A percentile compares a stretch with the other conserved stretches of the same genome.
These are phyloP conservation scores for Hura crepitans DNA, from an alignment of 441 rosid genomes.

Conservation along the genomic window DNA sequence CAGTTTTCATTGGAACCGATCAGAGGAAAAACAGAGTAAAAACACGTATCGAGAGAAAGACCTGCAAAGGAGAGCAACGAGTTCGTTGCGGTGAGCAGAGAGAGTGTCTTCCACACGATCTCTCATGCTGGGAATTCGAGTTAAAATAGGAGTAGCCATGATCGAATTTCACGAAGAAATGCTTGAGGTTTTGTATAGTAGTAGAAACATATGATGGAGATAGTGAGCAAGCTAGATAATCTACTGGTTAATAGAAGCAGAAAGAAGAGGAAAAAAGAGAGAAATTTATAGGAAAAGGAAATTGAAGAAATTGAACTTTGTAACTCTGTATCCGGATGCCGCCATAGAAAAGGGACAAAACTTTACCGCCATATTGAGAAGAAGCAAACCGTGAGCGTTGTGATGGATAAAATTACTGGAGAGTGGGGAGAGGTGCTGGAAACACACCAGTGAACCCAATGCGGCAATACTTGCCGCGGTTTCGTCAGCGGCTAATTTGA, in stretches of 20 bases:
- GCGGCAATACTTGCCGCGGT: conserved; percentile 3
- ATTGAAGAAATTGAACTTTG: background rate
- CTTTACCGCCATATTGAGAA: no score
- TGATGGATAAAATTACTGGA: no score
- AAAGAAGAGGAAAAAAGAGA: background rate
- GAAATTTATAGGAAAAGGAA: background rate
- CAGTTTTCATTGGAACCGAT: background rate
- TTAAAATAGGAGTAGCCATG: conserved; percentile 42
- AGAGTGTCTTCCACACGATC: conserved; percentile 89
- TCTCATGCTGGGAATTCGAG: conserved; percentile 63
- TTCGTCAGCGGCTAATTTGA: background rate
- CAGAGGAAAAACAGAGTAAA: conserved; percentile 1
- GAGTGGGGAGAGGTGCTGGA: background rate
- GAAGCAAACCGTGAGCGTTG: no score
- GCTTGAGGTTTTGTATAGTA: background rate
- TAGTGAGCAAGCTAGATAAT: background rate
- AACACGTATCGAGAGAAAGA: conserved; percentile 23
- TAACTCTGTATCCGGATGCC: no score
- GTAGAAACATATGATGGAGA: background rate
- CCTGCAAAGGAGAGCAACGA: conserved; percentile 93
- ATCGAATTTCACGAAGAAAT: background rate
- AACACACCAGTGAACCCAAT: conserved; percentile 5
- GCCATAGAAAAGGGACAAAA: no score
- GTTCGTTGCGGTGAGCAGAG: conserved; percentile 77
- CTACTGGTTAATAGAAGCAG: background rate